Percentiles rank a stretch among this genome's conserved stretches.
Conservation (phyloP, 139 green algal species). For the Astrephomene gubernaculifera region DNA sequence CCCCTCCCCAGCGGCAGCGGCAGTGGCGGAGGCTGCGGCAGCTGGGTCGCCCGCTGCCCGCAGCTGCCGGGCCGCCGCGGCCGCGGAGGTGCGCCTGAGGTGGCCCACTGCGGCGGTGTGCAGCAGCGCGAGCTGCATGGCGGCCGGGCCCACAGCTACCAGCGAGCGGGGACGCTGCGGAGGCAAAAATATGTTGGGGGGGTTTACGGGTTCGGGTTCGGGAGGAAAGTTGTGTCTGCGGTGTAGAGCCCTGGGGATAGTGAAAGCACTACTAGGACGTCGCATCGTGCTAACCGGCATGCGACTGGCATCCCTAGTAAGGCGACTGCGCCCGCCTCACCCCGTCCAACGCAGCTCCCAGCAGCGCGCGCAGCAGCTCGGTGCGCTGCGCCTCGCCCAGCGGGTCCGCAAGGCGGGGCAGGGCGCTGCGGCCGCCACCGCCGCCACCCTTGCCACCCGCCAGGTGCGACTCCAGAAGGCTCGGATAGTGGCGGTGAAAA, state of each 20-base stretch:
- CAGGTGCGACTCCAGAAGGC: neutral
- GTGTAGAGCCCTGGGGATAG: too few relatives aligned
- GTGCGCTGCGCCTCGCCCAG: neutral
- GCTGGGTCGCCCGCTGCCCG: neutral
- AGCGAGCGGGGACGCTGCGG: neutral
- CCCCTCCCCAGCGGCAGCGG: neutral
- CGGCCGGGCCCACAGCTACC: neutral
- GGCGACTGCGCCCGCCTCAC: neutral
- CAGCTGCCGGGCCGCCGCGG: too few relatives aligned
- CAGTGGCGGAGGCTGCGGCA: neutral
- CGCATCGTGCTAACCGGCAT: neutral
- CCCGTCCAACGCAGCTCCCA: slow-evolving; percentile 1
- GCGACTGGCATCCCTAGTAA: neutral
- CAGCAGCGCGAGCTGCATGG: neutral
- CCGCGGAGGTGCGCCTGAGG: neutral
- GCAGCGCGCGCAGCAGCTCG: neutral
- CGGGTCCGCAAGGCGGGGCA: neutral
- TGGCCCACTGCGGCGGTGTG: neutral
- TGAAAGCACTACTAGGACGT: too few relatives aligned
- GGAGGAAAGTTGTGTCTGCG: too few relatives aligned
- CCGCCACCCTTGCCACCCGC: neutral
- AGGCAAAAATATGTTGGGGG: neutral
- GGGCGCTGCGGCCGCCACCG: neutral
- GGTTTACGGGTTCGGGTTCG: too few relatives aligned
- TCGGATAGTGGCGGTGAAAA: neutral